Base-by-base conservation (phyloP, 1,284 basidiomycete species). In the Microbotryum lychnidis-dioicae region DNA sequence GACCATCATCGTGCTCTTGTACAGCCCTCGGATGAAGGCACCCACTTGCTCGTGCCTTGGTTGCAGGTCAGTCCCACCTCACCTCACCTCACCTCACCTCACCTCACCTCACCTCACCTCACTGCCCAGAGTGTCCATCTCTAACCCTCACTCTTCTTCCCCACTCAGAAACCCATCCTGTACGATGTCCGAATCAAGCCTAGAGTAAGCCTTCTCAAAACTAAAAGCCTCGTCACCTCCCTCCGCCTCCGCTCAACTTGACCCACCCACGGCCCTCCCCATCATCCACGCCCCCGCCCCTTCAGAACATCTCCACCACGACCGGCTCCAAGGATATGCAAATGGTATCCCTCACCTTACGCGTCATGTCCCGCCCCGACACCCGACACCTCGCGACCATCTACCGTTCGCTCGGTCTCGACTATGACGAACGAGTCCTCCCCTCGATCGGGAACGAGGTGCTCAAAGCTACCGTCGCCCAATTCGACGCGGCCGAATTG, bases 181-280 rank as follows among this genome's bases (percentile, higher is more conserved):
- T 97, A 96, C 76, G 96, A 99, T 79, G 93, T 92, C 68, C 85
- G 96, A 64, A 96, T 94, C 76, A 99, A 98, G 79, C 94, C 94
- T 51, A 80, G 92, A 71, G 89, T 89, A 67, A 72, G 84, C 76
- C 16, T 50, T n/a, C 60, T 46, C 55, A 49, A 9, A 20, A 49
- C 37, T n/a, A n/a, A n/a, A 33, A 42, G 25, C 44, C 54, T 50
- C 33, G 20, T n/a, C 50, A 48, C 53, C 37, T 46, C 25, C 52
- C 42, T 20, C 33, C 42, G 23, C 56, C 37, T 52, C 53, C 46
- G 20, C 51, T 23, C 37, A 5, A 6, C 27, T 27, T 27, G 27
- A 21, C 25, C 31, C 25, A 23, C 23, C 18, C 25, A 27, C 33
- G 6, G 8, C 14, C 14, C 62, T 58, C 8, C 21, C 44, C 10